These are phyloP conservation scores for Plasmodium coatneyi DNA, from an alignment of 169 alveolate species.

Conservation along the genomic window DNA sequence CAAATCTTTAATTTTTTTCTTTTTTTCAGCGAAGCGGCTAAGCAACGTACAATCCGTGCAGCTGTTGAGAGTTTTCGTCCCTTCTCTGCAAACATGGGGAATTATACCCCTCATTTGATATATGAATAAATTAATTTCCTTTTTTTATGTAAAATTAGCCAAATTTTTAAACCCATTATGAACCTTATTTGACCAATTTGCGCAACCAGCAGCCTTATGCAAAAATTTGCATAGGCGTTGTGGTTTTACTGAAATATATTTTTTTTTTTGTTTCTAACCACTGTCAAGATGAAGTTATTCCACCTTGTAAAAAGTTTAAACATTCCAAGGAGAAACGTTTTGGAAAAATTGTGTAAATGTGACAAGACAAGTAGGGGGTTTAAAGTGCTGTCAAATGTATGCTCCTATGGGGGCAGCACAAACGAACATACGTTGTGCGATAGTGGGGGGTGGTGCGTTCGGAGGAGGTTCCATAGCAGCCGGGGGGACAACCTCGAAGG, in stretches of 20 bases:
- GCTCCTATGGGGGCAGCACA: not conserved
- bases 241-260: not conserved
- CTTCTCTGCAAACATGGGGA: not conserved
- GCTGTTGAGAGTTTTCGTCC: not conserved
- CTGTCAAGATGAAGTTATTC: slow-evolving; percentile 17
- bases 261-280: slow-evolving; percentile 3
- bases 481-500: not conserved
- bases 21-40: not conserved
- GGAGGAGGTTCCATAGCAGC: slow-evolving; percentile 1
- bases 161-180: not conserved
- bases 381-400: not conserved
- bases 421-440: not conserved
- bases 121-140: not conserved
- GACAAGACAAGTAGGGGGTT: slow-evolving; percentile 1
- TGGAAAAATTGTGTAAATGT: not conserved
- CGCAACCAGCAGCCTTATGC: not conserved
- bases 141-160: not conserved
- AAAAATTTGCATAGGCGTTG: not conserved
- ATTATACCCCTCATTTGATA: not conserved
- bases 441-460: not conserved
- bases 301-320: slow-evolving; percentile 22
- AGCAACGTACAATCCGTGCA: not conserved
- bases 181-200: not conserved
- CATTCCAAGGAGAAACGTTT: not conserved
- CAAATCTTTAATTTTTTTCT: not conserved